Base-by-base conservation (phyloP, 805 yeast species). In the Metschnikowia borealis region DNA sequence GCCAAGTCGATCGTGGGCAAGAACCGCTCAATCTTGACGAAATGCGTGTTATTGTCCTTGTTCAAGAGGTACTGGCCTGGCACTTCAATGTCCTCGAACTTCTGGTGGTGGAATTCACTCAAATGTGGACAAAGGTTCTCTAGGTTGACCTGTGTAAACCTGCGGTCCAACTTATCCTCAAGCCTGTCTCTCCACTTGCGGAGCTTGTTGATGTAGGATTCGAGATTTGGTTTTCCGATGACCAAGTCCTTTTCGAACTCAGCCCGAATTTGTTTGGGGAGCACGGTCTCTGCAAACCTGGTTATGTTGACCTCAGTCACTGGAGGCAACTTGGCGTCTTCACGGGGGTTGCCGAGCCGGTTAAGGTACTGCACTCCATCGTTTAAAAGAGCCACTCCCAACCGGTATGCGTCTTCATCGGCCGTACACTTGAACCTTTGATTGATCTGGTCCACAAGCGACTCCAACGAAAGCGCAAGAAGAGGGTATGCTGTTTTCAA, bases 81-180 rank as follows among this genome's bases (percentile, higher is more conserved):
- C 51, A 94, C 84, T 66, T 94, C 99, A 51, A 94, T 89, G 45
- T 94, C 99, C 66, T 94, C 99, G 64, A 94, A 94, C 69, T 90
- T 92, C 66, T 94, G 98, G 66, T 94, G 96, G 69, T 94, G 99
- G 81, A 95, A 94, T 64, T 91, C 97, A 64, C 96, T 86, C 66
- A 94, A 75, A 60, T 92, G 98, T 14, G 98, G 97, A 61, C 97
- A 90, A 54, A 94, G 76, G 50, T 90, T 83, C 68, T 94, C 99
- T 54, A 94, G 69, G 58, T 90, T 87, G 45, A 90, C 87, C 58
- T 82, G 81, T 29, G 84, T 80, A 50, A 89, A 85, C 51, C 95
- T 79, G 56, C 96, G 78, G 65, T 94, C 98, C 53, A 94, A 77
- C 63, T 88, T 90, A 59, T 88, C 96, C 65, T 94, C 98, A 52